Conservation (phyloP, 2,329 filamentous ascomycete species). For the Xylaria sp. region DNA sequence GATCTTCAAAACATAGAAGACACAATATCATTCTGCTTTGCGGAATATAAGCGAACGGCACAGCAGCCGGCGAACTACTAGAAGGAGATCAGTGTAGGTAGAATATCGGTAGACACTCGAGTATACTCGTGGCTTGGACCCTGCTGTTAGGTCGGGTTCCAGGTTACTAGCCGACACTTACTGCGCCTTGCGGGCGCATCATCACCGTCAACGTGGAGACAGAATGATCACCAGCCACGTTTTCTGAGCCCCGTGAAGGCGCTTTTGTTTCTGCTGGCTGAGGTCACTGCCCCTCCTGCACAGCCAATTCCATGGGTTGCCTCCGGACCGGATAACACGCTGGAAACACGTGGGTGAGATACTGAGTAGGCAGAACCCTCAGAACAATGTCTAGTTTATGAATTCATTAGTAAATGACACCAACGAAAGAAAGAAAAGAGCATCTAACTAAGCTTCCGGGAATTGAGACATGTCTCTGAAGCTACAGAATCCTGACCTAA, state of each 20-base stretch:
- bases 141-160: not conserved
- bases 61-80: not conserved
- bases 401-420: not conserved
- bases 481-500: too few relatives aligned
- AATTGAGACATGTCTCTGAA: too few relatives aligned
- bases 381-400: not conserved
- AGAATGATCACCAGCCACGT: not conserved
- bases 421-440: not conserved
- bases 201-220: not conserved
- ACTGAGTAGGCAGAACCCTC: not conserved
- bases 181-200: conserved; percentile 21
- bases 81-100: too few relatives aligned
- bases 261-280: not conserved
- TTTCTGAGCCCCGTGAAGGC: not conserved
- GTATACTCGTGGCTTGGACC: conserved; percentile 23
- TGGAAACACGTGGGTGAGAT: not conserved
- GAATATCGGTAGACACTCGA: too few relatives aligned
- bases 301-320: not conserved
- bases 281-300: not conserved
- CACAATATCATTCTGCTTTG: not conserved
- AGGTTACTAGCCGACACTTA: not conserved
- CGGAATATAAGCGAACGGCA: conserved; percentile 7
- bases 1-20: not conserved
- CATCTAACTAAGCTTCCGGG: too few relatives aligned
- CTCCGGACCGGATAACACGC: not conserved